Base-by-base conservation (phyloP, 768 basidiomycete genomes). In the Pholiota conissans region DNA sequence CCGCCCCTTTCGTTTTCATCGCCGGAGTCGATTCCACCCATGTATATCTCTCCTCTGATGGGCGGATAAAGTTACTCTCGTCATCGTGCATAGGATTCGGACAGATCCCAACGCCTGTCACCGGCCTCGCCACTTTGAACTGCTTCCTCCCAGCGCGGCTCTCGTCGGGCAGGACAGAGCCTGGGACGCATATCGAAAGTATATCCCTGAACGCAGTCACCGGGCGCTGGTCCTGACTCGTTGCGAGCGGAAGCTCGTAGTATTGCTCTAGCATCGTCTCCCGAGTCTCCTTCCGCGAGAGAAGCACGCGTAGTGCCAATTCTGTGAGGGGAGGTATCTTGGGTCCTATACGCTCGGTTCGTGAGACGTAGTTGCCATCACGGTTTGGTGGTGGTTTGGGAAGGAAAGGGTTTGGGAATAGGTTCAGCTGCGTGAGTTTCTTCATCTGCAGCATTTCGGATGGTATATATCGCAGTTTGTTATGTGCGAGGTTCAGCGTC, bases 341-440 rank as follows among this genome's bases (percentile, higher is more conserved):
- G 20, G 65, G 55, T 11, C 66, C 62, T 20, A 52, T 52, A 22
- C 50, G 59, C 1, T 34, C 60, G 7, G 69, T 69, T 30, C 62
- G 61, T 3, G 74, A 75, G 11, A 74, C 63, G 6, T 65, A 66
- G 39, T 65, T 63, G 9, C 51, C 61, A 5, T 49, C 49, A 22
- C 49, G 13, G 34, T 34, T 56, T 22, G 57, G 37, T 20, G 52
- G 54, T 22, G 69, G 74, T 32, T 61, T 57, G 16, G 58, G 52
- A 5, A 83, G 58, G 69, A 89, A 91, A 0, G 81, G 87, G 60
- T 92, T 91, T 0, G 84, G 85, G 35, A 81, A 67, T 2, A 90
- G 65, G 18, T 65, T 61, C 5, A 90, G 71, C 8, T 66, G 73
- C 18, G 65, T 65, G 1, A 90, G 73, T 24, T 61, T 67, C n/a